Evolutionary conservation across 2,329 filamentous ascomycete genomes (phyloP).

Genomic region (Emmonsiellopsis sp.): DNA sequence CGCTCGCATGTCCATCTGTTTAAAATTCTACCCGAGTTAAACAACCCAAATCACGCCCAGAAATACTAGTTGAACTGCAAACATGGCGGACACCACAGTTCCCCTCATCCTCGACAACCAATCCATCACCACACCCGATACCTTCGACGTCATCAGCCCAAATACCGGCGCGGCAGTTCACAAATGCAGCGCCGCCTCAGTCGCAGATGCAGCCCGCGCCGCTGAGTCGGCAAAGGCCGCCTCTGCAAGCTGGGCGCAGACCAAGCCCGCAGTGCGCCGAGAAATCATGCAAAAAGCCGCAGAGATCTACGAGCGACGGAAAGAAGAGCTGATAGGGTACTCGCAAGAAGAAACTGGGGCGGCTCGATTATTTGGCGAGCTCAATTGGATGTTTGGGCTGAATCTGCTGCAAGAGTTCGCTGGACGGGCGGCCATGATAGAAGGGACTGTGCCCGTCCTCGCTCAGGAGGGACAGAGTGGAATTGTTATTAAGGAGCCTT

Average conservation of each 20-base stretch:
- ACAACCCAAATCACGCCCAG: not conserved
- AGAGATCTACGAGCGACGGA: constrained; percentile 50
- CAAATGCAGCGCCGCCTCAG: constrained; percentile 47
- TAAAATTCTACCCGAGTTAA: not conserved
- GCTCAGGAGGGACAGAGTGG: constrained; percentile 45
- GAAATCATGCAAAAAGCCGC: constrained; percentile 52
- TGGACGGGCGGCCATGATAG: constrained; percentile 38
- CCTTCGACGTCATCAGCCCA: constrained; percentile 47
- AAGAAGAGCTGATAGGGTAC: constrained; percentile 51
- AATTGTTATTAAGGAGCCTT: constrained; percentile 64
- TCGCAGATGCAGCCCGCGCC: constrained; percentile 47
- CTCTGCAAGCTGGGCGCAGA: constrained; percentile 59
- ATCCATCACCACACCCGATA: constrained; percentile 28
- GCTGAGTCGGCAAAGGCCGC: constrained; percentile 55
- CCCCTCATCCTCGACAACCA: constrained; percentile 38
- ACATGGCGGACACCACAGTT: constrained; percentile 10
- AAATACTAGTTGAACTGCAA: not conserved
- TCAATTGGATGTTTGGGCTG: constrained; percentile 25
- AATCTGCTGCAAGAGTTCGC: constrained; percentile 41
- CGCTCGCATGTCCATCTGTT: too few species aligned
- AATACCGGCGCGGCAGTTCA: constrained; percentile 43
- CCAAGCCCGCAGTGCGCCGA: constrained; percentile 51
- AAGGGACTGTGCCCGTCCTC: constrained; percentile 40
- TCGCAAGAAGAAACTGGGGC: constrained; percentile 52
- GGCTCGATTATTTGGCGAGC: constrained; percentile 24